These are phyloP conservation scores for Tetrahymena thermophila DNA, from an alignment of 73 alveolate genomes.

Conservation along the genomic window DNA sequence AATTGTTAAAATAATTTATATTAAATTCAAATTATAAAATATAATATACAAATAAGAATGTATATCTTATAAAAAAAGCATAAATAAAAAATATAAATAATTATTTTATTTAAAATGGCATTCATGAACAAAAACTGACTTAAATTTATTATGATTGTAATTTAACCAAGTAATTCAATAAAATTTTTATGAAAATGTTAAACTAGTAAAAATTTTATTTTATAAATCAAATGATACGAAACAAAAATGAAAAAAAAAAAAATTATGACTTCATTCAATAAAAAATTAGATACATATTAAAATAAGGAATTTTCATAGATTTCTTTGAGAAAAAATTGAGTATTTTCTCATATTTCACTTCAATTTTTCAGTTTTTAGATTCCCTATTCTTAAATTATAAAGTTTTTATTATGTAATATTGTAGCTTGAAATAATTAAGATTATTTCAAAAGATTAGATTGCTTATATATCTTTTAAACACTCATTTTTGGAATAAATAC, in stretches of 20 bases:
- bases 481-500: not conserved
- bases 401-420: not conserved
- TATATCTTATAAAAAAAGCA: too few relatives aligned
- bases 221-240: not conserved
- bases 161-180: not conserved
- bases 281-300: not conserved
- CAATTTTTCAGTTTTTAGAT: not conserved
- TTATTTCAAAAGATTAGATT: not conserved
- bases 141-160: not conserved
- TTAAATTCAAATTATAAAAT: too few relatives aligned
- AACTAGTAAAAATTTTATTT: not conserved
- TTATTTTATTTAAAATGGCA: too few relatives aligned
- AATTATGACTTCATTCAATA: not conserved
- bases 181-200: too few relatives aligned
- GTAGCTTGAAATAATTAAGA: not conserved
- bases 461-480: not conserved
- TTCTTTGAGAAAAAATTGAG: constrained; percentile 1
- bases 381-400: not conserved
- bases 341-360: not conserved
- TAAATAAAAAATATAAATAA: too few relatives aligned
- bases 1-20: too few relatives aligned
- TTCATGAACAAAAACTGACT: too few relatives aligned
- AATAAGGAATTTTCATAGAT: not conserved
- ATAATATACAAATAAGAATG: too few relatives aligned
- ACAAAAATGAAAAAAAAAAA: too few relatives aligned